Evolutionary conservation across 176 grass and related monocot genomes (phyloP), one percentile per base, ranked within the genome.

Genomic region (Bothriochloa decipiens): DNA sequence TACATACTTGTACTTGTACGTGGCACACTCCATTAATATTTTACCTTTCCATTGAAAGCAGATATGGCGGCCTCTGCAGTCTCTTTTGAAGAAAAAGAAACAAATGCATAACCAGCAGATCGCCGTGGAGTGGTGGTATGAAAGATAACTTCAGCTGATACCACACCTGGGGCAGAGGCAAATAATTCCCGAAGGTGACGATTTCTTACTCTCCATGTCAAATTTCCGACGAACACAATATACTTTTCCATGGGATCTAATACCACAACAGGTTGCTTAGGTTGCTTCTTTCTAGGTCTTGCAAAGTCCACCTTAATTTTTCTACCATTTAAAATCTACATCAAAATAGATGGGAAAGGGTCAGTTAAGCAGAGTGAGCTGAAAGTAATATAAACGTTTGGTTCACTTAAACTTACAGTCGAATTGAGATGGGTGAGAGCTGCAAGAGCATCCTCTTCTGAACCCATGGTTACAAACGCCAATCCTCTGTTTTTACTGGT

Each of bases 401-500:
- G 3, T 42, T 14, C 46, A 35, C 26, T 80, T 76, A 26, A 78
- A 86, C 96, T 92, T 92, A 99, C 96, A 86, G 81, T 67, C 58
- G 83, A 80, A 89, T 92, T 83, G 33, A 99, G 83, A 90, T 81
- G 83, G 55, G 78, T 82, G 32, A 92, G 72, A 58, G 93, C 91
- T 85, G 78, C 74, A 72, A 87, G 78, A 55, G 96, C 93, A 45
- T 94, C 96, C 39, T 96, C 88, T 89, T 96, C 93, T 25, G 93
- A 94, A 52, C 75, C 88, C 96, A 99, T 99, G 78, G 86, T 92
- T 36, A 99, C 69, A 91, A 99, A 99, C 82, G 86, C 96, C 85
- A 96, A 86, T 79, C 96, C 96, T 90, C 96, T 89, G 78, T 99
- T 99, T 94, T 82, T 95, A 41, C 28, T 88, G 33, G 90, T 75